Percentiles rank a stretch among this genome's conserved stretches.
phyloP scores from a whole-genome alignment of 331 rosid genomes.

The Malus hybrid region DNA sequence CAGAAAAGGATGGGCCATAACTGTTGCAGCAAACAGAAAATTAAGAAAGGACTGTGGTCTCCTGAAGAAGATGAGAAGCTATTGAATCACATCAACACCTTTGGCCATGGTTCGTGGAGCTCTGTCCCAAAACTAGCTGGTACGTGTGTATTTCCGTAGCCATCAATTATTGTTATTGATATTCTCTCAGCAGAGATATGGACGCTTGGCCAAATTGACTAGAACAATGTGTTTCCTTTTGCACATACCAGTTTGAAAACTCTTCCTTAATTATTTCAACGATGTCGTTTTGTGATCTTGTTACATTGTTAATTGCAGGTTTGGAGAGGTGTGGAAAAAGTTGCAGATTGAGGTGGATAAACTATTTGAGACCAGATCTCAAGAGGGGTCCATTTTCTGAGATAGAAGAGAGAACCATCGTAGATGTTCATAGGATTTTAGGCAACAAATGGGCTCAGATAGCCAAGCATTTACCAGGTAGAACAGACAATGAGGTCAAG shows the following conservation, averaged over 20 bases:
- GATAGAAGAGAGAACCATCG: slow-evolving; percentile 31
- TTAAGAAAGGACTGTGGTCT: slow-evolving; percentile 48
- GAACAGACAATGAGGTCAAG: slow-evolving; percentile 50
- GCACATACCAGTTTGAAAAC: too few relatives aligned
- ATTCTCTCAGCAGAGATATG: too few relatives aligned
- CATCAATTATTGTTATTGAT: too few relatives aligned
- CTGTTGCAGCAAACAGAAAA: slow-evolving; percentile 41
- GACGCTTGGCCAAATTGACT: too few relatives aligned
- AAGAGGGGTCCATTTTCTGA: slow-evolving; percentile 38
- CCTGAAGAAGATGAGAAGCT: slow-evolving; percentile 52
- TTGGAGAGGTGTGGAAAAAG: slow-evolving; percentile 47
- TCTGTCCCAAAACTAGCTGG: slow-evolving; percentile 41
- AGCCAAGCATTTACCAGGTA: slow-evolving; percentile 47
- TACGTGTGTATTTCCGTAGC: not conserved
- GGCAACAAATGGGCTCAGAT: slow-evolving; percentile 53
- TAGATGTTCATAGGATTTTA: slow-evolving; percentile 41
- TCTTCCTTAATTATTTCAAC: not conserved
- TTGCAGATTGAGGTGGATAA: slow-evolving; percentile 46
- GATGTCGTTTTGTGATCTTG: not conserved
- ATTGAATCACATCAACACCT: slow-evolving; percentile 14
- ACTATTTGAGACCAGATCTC: slow-evolving; percentile 43
- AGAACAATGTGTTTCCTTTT: too few relatives aligned
- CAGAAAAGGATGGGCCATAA: slow-evolving; percentile 17
- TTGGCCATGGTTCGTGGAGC: slow-evolving; percentile 40
- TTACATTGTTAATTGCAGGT: slow-evolving; percentile 9